These are phyloP conservation scores for Pholiota microspora DNA, from an alignment of 768 basidiomycete genomes.

Conservation along the genomic window DNA sequence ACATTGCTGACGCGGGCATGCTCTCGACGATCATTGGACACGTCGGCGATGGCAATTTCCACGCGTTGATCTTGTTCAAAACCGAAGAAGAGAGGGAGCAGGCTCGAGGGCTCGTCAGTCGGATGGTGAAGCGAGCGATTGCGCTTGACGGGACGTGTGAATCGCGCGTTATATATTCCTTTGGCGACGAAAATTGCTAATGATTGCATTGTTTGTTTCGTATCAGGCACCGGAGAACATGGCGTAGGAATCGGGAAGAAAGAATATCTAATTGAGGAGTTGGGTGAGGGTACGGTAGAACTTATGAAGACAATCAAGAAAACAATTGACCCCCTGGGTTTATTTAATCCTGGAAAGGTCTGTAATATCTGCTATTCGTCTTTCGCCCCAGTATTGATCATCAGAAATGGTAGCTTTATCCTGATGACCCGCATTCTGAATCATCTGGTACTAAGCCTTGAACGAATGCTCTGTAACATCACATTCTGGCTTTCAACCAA, in stretches of 20 bases:
- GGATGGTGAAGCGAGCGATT: slow-evolving; percentile 69
- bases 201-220: neutral
- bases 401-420: slow-evolving; percentile 15
- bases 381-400: too few relatives aligned
- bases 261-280: slow-evolving; percentile 75
- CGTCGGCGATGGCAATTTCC: slow-evolving; percentile 66
- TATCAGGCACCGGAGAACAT: slow-evolving; percentile 74
- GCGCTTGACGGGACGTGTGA: slow-evolving; percentile 72
- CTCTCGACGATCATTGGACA: slow-evolving; percentile 71
- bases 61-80: slow-evolving; percentile 53
- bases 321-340: slow-evolving; percentile 66
- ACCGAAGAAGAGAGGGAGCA: slow-evolving; percentile 48
- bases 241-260: slow-evolving; percentile 87
- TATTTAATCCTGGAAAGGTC: slow-evolving; percentile 90
- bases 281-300: slow-evolving; percentile 79
- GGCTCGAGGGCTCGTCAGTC: slow-evolving; percentile 45
- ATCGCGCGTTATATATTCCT: slow-evolving; percentile 15
- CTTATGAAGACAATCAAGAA: slow-evolving; percentile 83
- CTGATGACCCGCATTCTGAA: slow-evolving; percentile 7
- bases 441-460: too few relatives aligned
- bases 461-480: too few relatives aligned
- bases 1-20: slow-evolving; percentile 56
- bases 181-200: neutral
- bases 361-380: neutral
- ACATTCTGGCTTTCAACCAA: too few relatives aligned